Conservation (phyloP, 2,329 filamentous ascomycete species). For the Teratosphaeria nubilosa region DNA sequence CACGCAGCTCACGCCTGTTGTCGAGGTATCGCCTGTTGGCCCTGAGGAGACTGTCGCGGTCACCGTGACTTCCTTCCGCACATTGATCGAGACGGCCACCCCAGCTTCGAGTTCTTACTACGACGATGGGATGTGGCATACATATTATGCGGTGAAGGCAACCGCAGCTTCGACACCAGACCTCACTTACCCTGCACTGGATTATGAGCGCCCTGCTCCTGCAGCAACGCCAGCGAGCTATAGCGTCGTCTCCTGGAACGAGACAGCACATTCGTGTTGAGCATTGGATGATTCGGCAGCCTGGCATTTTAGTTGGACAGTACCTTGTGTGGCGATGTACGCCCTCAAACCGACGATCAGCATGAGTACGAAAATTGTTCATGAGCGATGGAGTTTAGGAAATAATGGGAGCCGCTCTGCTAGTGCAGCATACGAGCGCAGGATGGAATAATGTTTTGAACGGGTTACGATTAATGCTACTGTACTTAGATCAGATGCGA, state of each 20-base stretch:
- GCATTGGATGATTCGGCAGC: neutral
- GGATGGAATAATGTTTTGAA: neutral
- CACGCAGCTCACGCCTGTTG: neutral
- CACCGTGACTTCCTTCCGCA: neutral
- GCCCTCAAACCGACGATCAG: neutral
- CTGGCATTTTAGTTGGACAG: neutral
- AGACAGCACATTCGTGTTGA: neutral
- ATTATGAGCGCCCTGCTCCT: neutral
- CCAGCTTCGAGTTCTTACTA: conserved; percentile 26
- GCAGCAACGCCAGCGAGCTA: neutral
- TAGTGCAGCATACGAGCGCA: conserved; percentile 6
- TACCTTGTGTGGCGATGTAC: neutral
- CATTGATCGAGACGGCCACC: conserved; percentile 8
- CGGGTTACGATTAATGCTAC: neutral
- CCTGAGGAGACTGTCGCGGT: neutral
- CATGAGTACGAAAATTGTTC: neutral
- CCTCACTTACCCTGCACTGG: neutral
- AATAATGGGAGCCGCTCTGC: conserved; percentile 4
- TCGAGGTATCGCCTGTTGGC: neutral
- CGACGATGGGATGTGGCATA: conserved; percentile 38
- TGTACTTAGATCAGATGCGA: neutral
- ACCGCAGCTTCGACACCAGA: neutral
- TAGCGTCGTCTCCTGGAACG: conserved; percentile 3
- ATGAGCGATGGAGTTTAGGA: neutral
- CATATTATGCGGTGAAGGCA: conserved; percentile 24